phyloP scores from a whole-genome alignment of 441 rosid genomes.

The Viola pubescens region DNA sequence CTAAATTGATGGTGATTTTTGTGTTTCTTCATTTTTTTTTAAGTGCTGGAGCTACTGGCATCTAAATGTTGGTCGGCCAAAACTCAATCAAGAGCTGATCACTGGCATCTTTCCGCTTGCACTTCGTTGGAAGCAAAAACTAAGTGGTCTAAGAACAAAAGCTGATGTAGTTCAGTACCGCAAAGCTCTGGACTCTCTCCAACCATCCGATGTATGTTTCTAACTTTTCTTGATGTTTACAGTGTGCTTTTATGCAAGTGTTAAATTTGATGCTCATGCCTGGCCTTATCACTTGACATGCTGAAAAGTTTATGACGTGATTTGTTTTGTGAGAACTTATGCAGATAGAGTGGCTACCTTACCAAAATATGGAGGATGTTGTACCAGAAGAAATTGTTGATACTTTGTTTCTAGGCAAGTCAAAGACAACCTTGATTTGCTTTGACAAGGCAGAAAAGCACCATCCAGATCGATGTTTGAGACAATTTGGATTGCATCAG shows the following conservation, averaged over 20 bases:
- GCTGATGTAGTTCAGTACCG: constrained; percentile 51
- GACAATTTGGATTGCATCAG: constrained; percentile 60
- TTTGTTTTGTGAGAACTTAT: not conserved
- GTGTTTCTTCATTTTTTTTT: constrained; percentile 9
- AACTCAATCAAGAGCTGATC: constrained; percentile 34
- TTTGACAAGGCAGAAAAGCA: constrained; percentile 67
- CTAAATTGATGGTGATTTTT: not conserved
- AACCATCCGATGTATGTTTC: constrained; percentile 38
- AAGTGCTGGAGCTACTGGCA: constrained; percentile 86
- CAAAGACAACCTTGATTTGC: constrained; percentile 59
- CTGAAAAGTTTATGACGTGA: constrained; percentile 2
- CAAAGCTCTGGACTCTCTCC: constrained; percentile 54
- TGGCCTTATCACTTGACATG: not conserved
- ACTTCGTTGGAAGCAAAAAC: constrained; percentile 71
- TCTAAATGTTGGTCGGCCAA: constrained; percentile 56
- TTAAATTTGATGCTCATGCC: not conserved
- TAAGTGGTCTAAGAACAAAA: constrained; percentile 52
- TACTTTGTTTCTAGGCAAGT: constrained; percentile 49
- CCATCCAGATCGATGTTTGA: constrained; percentile 68
- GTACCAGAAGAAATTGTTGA: constrained; percentile 43
- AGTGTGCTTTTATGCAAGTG: not conserved
- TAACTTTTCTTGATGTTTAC: not conserved
- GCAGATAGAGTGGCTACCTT: constrained; percentile 65
- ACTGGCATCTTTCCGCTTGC: constrained; percentile 52
- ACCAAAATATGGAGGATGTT: constrained; percentile 31